Evolutionary conservation across 768 basidiomycete genomes (phyloP), one percentile per base, ranked within the genome.

Genomic region (Lactarius akahatsu): DNA sequence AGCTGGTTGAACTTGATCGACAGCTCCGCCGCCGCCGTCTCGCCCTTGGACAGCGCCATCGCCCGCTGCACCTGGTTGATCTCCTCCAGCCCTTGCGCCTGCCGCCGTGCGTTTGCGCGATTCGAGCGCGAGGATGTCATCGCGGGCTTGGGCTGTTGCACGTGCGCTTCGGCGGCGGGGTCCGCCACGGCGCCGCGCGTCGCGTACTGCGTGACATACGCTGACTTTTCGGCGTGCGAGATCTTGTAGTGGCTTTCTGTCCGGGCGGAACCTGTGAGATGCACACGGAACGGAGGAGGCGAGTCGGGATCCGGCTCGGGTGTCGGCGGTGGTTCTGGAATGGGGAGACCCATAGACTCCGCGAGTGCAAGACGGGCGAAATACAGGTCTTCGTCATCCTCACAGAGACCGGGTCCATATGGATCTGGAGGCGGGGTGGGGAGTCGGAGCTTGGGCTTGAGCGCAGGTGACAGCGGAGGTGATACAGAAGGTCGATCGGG

Each of bases 1-100:
- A 99, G 85, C 79, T 98, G 97, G 76, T 98, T 98, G 82, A 98
- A 98, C 81, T 97, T 96, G 82, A 97, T 91, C n/a, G 80, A 81
- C 52, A 91, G 76, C 75, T 92, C 85, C 60, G 80, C 85, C 28
- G 87, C 85, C 3, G 86, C 84, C 3, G 85, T 85, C 77, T 91
- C 90, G 69, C 89, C 82, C 77, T 89, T 90, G 62, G 87, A 90
- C 67, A 92, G 74, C 28, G 86, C 89, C 58, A 89, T 88, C 26
- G 88, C 90, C 32, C 85, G 83, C 74, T 96, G 91, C 59, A 96
- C 88, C 74, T 94, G 88, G 73, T 96, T 93, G 79, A 96, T 91
- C 79, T 96, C 92, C 74, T 99, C 96, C 74, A 98, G 79, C 1
- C 94, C 96, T 71, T 92, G 90, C 0, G 92, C 96, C 64, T 94